Evolutionary conservation across 257 asterid species (phyloP), one percentile per base, ranked within the genome.

Genomic region (Perilla frutescens): DNA sequence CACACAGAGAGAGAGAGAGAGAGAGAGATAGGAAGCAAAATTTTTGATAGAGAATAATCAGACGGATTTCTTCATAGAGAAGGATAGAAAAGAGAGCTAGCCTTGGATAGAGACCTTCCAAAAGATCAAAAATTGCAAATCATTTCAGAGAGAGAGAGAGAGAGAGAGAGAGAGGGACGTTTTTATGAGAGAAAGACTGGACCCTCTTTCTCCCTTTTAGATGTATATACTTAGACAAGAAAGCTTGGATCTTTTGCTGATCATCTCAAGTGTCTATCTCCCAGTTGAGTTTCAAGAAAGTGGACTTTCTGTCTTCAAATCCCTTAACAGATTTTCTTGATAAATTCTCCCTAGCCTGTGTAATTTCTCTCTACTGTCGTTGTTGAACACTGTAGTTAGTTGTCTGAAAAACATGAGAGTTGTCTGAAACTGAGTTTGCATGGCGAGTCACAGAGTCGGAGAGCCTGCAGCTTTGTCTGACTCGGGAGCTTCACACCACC

Each of bases 361-460:
- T 8, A 0, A 2, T 32, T 26, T 44, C 26, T 45, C 64, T 72
- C 29, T 3, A 47, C 4, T 65, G 43, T 45, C 4, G 5, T 37
- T 47, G 15, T 66, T 5, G 0, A 48, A 48, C 26, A 20, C 26
- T 20, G 26, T 20, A 20, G 26, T 20, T 20, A 20, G 26, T 20
- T 20, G 26, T 20, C 26, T 73, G 70, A 62, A 29, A 72, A 70
- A 34, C 63, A 44, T 67, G 77, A 75, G 71, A 71, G 84, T 87
- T 89, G 82, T 81, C 69, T 87, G 83, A 87, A 70, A 31, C 54
- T 39, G 61, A 47, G 72, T 53, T 82, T 86, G 96, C 98, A 94
- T 94, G 99, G 97, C 85, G 76, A 85, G 86, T 74, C 95, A 84
- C 64, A 57, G 91, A 76, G 45, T 87, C 40, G 95, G 91, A 79